Evolutionary conservation across 2,329 filamentous ascomycete genomes (phyloP).

Genomic region (Epichloe typhina): DNA sequence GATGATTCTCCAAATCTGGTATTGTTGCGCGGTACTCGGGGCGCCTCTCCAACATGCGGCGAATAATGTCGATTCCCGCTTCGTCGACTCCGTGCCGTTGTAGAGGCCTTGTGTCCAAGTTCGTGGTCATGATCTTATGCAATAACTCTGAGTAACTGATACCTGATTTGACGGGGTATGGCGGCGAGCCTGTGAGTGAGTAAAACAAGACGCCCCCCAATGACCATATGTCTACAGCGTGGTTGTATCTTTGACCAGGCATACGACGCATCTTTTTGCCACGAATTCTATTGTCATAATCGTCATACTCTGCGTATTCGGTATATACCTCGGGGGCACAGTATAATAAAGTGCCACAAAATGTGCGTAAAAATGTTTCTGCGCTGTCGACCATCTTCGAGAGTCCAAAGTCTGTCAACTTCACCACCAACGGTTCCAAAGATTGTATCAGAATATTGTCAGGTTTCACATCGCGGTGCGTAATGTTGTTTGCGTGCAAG

Average conservation of each 20-base stretch:
- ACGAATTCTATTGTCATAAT: slow-evolving; percentile 48
- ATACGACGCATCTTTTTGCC: slow-evolving; percentile 50
- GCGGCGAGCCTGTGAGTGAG: slow-evolving; percentile 63
- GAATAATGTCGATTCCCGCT: slow-evolving; percentile 59
- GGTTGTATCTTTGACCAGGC: slow-evolving; percentile 60
- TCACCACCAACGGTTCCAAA: slow-evolving; percentile 62
- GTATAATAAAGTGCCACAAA: slow-evolving; percentile 90
- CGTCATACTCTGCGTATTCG: slow-evolving; percentile 54
- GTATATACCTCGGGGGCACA: slow-evolving; percentile 95
- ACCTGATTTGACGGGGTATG: slow-evolving; percentile 67
- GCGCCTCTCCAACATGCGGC: slow-evolving; percentile 67
- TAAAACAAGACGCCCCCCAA: slow-evolving; percentile 87
- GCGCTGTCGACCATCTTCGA: slow-evolving; percentile 88
- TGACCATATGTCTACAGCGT: slow-evolving; percentile 94
- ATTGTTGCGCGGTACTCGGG: slow-evolving; percentile 67
- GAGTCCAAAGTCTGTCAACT: slow-evolving; percentile 90
- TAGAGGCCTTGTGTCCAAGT: slow-evolving; percentile 54
- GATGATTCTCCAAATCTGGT: slow-evolving; percentile 52
- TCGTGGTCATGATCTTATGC: slow-evolving; percentile 70
- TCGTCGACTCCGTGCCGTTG: slow-evolving; percentile 45
- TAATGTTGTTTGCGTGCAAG: slow-evolving; percentile 77
- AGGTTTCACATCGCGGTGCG: slow-evolving; percentile 96
- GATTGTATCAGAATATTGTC: slow-evolving; percentile 87
- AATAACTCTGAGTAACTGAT: slow-evolving; percentile 69
- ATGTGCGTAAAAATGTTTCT: slow-evolving; percentile 87